Percentiles rank a stretch among this genome's conserved stretches.
These are phyloP conservation scores for Puccinia coronata DNA, from an alignment of 1,284 basidiomycete species.

Conservation along the genomic window DNA sequence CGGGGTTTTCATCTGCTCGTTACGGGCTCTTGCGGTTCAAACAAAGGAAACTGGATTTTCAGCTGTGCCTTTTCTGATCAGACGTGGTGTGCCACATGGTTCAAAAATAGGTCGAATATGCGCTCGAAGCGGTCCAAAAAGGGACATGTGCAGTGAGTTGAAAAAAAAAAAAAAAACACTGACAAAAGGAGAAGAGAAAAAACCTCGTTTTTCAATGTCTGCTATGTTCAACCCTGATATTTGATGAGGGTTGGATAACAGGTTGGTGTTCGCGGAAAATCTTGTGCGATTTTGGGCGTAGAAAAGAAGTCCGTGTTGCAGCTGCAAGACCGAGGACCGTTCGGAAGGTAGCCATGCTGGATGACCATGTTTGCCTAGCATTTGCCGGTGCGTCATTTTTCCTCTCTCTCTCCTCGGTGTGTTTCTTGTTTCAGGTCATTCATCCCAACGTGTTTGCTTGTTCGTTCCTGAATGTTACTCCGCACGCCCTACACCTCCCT, in stretches of 20 bases:
- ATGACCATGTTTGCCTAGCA: slow-evolving; percentile 95
- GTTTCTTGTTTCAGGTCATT: background rate
- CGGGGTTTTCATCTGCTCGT: background rate
- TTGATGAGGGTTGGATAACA: too few relatives aligned
- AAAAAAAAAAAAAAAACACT: background rate
- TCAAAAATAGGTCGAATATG: slow-evolving; percentile 84
- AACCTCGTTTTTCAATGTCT: too few relatives aligned
- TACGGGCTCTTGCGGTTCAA: background rate
- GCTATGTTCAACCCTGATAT: too few relatives aligned
- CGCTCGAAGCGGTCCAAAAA: slow-evolving; percentile 91
- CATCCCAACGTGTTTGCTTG: background rate
- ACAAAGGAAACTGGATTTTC: background rate
- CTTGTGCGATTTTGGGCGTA: slow-evolving; percentile 93
- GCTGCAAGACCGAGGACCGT: slow-evolving; percentile 96
- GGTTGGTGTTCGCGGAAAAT: slow-evolving; percentile 93
- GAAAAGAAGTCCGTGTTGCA: slow-evolving; percentile 99
- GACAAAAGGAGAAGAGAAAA: background rate
- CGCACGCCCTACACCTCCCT: slow-evolving; percentile 14
- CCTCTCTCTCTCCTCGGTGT: background rate
- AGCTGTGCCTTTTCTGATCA: background rate
- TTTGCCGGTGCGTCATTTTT: slow-evolving; percentile 77
- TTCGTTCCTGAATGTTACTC: background rate
- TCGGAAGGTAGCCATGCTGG: slow-evolving; percentile 96
- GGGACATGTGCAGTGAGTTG: slow-evolving; percentile 88
- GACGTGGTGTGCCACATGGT: background rate